phyloP scores from a whole-genome alignment of 805 yeast species.

The Monosporozyma aquatica region DNA sequence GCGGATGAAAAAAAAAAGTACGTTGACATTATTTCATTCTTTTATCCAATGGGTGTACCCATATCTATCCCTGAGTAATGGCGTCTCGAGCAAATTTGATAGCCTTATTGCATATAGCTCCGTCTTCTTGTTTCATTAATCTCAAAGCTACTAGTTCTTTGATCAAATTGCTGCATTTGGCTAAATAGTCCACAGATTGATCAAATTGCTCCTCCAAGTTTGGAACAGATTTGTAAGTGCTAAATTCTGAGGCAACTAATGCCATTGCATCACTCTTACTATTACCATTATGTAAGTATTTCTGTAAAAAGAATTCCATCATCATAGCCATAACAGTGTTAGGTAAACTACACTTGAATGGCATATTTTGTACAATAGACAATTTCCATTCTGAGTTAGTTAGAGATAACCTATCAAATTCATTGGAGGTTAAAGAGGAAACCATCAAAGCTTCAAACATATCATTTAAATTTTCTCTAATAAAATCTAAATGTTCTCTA shows the following conservation, averaged over 20 bases:
- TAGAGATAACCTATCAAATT: slow-evolving; percentile 44
- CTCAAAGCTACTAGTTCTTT: slow-evolving; percentile 13
- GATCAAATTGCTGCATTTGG: slow-evolving; percentile 14
- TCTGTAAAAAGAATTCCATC: slow-evolving; percentile 30
- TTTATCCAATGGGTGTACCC: too few relatives aligned
- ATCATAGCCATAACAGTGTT: slow-evolving; percentile 49
- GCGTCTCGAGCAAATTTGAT: slow-evolving; percentile 17
- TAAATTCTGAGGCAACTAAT: slow-evolving; percentile 23
- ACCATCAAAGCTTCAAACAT: slow-evolving; percentile 44
- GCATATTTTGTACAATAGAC: slow-evolving; percentile 44
- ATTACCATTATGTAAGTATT: slow-evolving; percentile 29
- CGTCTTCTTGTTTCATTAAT: slow-evolving; percentile 19
- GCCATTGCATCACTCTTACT: slow-evolving; percentile 26
- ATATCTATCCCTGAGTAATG: slow-evolving; percentile 4
- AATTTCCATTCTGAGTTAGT: slow-evolving; percentile 44
- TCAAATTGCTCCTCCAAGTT: slow-evolving; percentile 24
- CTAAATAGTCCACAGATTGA: slow-evolving; percentile 16
- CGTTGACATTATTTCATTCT: background rate
- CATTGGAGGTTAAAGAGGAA: slow-evolving; percentile 47
- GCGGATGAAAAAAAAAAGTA: too few relatives aligned
- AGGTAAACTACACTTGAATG: slow-evolving; percentile 50
- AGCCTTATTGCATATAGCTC: slow-evolving; percentile 17
- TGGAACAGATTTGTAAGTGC: slow-evolving; percentile 23
- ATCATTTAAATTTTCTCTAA: slow-evolving; percentile 43
- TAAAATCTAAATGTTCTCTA: slow-evolving; percentile 51